Evolutionary conservation across 495 filamentous ascomycete species (phyloP), one percentile per base, ranked within the genome.

Genomic region (Gamarada debralockiae): DNA sequence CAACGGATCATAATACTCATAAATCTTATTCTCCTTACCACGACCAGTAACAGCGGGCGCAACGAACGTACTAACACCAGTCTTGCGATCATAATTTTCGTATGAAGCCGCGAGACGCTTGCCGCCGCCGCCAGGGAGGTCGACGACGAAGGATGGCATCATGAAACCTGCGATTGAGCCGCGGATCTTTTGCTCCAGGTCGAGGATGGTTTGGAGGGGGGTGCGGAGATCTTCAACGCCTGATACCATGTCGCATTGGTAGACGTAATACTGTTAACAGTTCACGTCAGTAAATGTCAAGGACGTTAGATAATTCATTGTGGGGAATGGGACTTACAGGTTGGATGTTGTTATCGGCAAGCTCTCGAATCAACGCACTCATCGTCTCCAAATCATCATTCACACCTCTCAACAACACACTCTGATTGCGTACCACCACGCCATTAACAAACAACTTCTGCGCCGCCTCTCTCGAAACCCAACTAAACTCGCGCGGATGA

Each of bases 141-240:
- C 81, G 37, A 83, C 78, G 10, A 84, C 74, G 61, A 80, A 83
- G 14, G 70, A 69, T 0, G 81, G 81, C 56, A 72, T 78, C 70
- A 77, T 71, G 67, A 82, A 83, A 5, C 81, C 80, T 0, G 77
- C 78, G 42, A 81, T 78, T 1, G 70, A 76, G 27, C 80, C 80
- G 8, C 78, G 74, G 46, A 83, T 68, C 18, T 73, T 56, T 22
- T 70, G 59, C 57, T 83, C 79, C 3, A 83, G 64, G 21, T 76
- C 70, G 17, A 82, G 70, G 34, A 79, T 81, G 2, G 75, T 79
- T 34, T 68, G 68, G 15, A 84, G 69, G 20, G 78, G 78, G 17
- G 79, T 83, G 39, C 81, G 76, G n/a, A 83, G 66, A 53, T 84
- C 79, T 66, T 84, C 81, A 13, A 78, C 62, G 24, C 68, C 72